These are phyloP conservation scores for Fistulina hepatica DNA, from an alignment of 1,284 basidiomycete genomes.

Conservation along the genomic window DNA sequence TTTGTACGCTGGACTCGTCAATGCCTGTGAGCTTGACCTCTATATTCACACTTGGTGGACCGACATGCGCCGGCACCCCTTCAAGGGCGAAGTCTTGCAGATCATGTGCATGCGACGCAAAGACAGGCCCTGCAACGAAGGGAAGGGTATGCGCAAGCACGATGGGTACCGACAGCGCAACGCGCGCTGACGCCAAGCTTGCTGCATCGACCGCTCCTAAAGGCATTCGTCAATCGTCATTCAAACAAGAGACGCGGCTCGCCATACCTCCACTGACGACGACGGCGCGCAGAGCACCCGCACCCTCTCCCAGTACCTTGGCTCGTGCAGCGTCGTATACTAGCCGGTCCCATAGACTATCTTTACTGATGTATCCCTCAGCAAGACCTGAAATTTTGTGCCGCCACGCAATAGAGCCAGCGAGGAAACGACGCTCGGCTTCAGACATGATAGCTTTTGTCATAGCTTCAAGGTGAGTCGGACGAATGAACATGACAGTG, in stretches of 20 bases:
- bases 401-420: conserved; percentile 53
- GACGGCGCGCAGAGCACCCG: conserved; percentile 46
- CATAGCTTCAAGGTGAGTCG: conserved; percentile 44
- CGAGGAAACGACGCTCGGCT: conserved; percentile 40
- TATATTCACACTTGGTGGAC: conserved; percentile 63
- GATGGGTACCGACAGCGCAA: conserved; percentile 62
- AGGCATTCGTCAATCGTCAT: conserved; percentile 7
- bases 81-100: conserved; percentile 47
- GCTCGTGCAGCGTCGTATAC: conserved; percentile 59
- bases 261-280: conserved; percentile 53
- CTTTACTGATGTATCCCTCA: conserved; percentile 63
- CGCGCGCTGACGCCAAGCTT: conserved; percentile 45
- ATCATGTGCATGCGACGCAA: conserved; percentile 66
- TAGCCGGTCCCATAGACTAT: conserved; percentile 68
- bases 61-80: conserved; percentile 42
- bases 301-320: conserved; percentile 44
- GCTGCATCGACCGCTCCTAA: conserved; percentile 27
- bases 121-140: conserved; percentile 52
- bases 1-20: conserved; percentile 50
- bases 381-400: conserved; percentile 57
- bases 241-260: conserved; percentile 4
- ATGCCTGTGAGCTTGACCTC: conserved; percentile 60
- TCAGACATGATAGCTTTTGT: conserved; percentile 38
- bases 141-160: conserved; percentile 52
- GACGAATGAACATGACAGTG: conserved; percentile 52